Conservation (phyloP, 1,139 yeast genomes). For the Geotrichum klebahnii region DNA sequence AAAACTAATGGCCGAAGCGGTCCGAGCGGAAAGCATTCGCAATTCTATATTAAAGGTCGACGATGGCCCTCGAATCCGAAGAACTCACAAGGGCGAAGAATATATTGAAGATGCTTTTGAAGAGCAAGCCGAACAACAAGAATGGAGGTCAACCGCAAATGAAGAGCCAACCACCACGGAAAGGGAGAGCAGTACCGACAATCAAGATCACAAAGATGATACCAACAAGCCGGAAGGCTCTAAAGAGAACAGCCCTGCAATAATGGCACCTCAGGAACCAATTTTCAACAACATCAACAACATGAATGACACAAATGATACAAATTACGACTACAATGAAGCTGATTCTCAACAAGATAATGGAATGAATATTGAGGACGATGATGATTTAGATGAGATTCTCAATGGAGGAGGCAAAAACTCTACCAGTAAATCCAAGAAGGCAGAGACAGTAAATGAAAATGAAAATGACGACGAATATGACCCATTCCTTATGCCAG, state of each 20-base stretch:
- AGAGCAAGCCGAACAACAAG: constrained; percentile 20
- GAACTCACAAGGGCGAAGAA: constrained; percentile 87
- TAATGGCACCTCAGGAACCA: constrained; percentile 1
- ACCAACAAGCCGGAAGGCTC: constrained; percentile 20
- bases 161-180: constrained; percentile 13
- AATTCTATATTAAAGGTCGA: constrained; percentile 57
- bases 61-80: constrained; percentile 59
- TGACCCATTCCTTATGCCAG: constrained; percentile 6
- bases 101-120: constrained; percentile 57
- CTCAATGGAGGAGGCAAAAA: constrained; percentile 30
- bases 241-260: constrained; percentile 11
- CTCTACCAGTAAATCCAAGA: background rate
- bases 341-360: constrained; percentile 38
- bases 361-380: constrained; percentile 29
- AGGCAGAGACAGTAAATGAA: background rate
- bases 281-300: background rate
- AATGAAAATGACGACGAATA: constrained; percentile 21
- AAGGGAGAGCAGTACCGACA: constrained; percentile 12
- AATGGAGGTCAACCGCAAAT: constrained; percentile 19
- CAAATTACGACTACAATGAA: constrained; percentile 24
- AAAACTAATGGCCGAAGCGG: constrained; percentile 64
- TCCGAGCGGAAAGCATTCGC: constrained; percentile 62
- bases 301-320: background rate
- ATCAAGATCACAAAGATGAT: constrained; percentile 24
- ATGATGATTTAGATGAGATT: constrained; percentile 40